Evolutionary conservation across 192 early-diverging fungal genomes (phyloP), one percentile per base, ranked within the genome.

Genomic region (Coemansia sp.): DNA sequence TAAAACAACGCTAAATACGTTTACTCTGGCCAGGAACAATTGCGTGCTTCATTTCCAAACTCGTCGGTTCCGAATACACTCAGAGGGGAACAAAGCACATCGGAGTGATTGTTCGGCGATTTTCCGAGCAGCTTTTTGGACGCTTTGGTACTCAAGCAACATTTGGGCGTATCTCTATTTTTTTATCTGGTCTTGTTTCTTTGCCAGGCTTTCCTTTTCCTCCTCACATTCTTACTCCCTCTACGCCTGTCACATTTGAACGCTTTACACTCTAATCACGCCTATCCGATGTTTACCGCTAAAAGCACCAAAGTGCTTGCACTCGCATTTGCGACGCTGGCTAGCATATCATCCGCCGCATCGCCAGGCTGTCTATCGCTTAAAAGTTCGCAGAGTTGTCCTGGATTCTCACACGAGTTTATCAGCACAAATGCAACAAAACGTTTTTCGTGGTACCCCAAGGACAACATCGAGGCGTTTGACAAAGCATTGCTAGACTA

Each of bases 401-500:
- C 79, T 8, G 79, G 79, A 21, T 82, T 73, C 42, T 25, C 64
- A 2, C 58, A 61, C 10, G 79, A 75, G 39, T 82, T 70, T 37
- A 69, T 82, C 40, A 82, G 79, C 64, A 75, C 70, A 23, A 77
- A 77, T 35, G 70, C 79, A 5, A 82, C 79, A 35, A 67, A 49
- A 13, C 66, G 73, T 35, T 82, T 82, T 55, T 63, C 70, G 25
- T 82, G 79, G 79, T 76, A 68, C 48, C 79, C 79, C 25, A 70
- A 71, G 9, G 66, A 82, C 57, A 67, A 76, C 12, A 71, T 82
- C 42, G 20, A 43, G 4, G 79, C 79, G 20, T 82, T 82, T 30
- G 79, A 82, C 58, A 68, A 67, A 64, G 70, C 79, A 2, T 63
- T 82, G 28, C 75, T 59, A 67, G 79, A 82, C 34, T 82, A 82